Evolutionary conservation across 73 alveolate genomes (phyloP).

Genomic region (Paramecium tetraurelia): DNA sequence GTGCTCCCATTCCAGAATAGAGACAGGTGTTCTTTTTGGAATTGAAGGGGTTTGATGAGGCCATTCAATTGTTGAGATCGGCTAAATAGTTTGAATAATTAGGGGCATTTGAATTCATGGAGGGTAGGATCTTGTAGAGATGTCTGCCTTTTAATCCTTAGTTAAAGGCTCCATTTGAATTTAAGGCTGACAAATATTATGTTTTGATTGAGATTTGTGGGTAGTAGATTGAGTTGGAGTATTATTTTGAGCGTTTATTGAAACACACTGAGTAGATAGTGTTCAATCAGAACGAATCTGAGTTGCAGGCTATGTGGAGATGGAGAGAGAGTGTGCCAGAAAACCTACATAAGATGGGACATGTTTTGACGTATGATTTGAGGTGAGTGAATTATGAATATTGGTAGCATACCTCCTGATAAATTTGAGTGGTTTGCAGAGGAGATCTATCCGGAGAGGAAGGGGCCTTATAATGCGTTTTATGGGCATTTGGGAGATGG

Average conservation of each 20-base stretch:
- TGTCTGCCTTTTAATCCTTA: neutral
- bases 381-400: neutral
- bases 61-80: constrained; percentile 15
- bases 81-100: constrained; percentile 70
- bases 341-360: constrained; percentile 19
- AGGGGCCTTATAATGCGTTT: constrained; percentile 4
- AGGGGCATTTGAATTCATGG: constrained; percentile 77
- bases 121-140: constrained; percentile 25
- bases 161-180: constrained; percentile 55
- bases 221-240: constrained; percentile 41
- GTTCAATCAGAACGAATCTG: neutral
- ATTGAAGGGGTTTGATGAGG: constrained; percentile 31
- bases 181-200: constrained; percentile 58
- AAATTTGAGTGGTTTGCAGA: constrained; percentile 50
- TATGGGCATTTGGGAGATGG: constrained; percentile 67
- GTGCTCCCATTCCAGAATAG: constrained; percentile 66
- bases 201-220: constrained; percentile 69
- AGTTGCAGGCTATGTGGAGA: constrained; percentile 35
- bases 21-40: constrained; percentile 45
- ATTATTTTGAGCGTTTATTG: neutral
- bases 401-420: constrained; percentile 47
- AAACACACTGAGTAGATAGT: constrained; percentile 38
- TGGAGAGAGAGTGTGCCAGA: constrained; percentile 58
- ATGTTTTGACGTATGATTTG: constrained; percentile 31
- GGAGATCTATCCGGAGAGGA: constrained; percentile 13